Evolutionary conservation across 306 rosid species (phyloP).

Genomic region (Oxytropis ochrocephala): DNA sequence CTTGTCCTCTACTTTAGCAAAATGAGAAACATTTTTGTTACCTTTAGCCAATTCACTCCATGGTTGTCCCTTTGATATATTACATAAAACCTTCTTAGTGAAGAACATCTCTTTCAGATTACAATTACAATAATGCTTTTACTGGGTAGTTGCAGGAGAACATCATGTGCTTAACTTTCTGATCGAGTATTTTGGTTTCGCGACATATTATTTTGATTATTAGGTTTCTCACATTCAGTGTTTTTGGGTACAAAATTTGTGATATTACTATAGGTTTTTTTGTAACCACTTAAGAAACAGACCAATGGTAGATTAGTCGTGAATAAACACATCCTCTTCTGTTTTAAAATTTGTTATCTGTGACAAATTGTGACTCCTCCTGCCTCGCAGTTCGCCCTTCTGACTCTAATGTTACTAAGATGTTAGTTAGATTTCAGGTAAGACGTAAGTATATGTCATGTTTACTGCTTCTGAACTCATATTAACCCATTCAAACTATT

Average conservation of each 20-base stretch:
- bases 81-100: neutral
- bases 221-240: neutral
- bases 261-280: constrained; percentile 1
- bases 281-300: neutral
- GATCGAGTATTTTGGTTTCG: neutral
- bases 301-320: neutral
- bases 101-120: constrained; percentile 8
- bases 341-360: neutral
- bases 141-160: neutral
- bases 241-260: neutral
- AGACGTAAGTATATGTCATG: neutral
- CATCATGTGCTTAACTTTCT: neutral
- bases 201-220: neutral
- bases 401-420: neutral
- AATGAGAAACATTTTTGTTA: neutral
- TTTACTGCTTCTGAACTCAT: constrained; percentile 13
- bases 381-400: neutral
- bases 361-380: neutral
- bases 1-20: neutral
- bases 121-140: neutral
- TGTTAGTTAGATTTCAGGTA: neutral
- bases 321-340: neutral
- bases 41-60: neutral
- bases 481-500: constrained; percentile 13
- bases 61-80: constrained; percentile 1